Base-by-base conservation (phyloP, 345 rosid genomes). In the Eucalyptus marginata region DNA sequence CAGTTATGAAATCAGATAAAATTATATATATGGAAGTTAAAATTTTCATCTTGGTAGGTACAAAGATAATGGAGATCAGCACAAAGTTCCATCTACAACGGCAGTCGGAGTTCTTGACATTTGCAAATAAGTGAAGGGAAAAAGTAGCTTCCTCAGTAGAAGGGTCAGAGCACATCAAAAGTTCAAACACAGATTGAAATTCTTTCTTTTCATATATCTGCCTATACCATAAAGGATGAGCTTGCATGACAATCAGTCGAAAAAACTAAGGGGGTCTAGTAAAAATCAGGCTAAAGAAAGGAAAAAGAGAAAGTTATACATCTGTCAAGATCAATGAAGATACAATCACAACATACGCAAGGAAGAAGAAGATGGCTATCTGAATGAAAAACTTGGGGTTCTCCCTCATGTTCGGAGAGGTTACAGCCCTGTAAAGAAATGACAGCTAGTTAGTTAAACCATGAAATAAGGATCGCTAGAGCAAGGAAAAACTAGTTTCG, bases 371-470 rank as follows among this genome's bases (percentile, higher is more conserved):
- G 86, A 97, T 89, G 86, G 96, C 99, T 90, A 97, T 95, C 90
- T 98, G 99, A 88, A 96, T 90, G 87, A 96, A 93, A 88, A 97
- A 93, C 92, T 96, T 96, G 49, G 99, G 99, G 91, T 97, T 98
- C 92, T 97, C 99, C 91, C 99, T 95, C 99, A 98, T 95, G 95
- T 98, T 98, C 54, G 99, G 99, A 31, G 99, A 97, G 51, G 99
- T 95, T 87, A 98, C 99, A 33, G 99, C 95, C 96, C 99, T 98
- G 96, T 89, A 90, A 91, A 89, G 46, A 89, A 89, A 81, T 87
- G 44, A 90, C 40, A 87, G 87, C 58, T 68, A 85, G 13, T 86
- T 49, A n/a, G 33, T 44, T 86, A n/a, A 87, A 86, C 46, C 25
- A 50, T 8, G 1, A 6, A 36, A 10, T 20, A 17, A 3, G 14